Evolutionary conservation across 257 asterid species (phyloP).

Genomic region (Salvia hispanica): DNA sequence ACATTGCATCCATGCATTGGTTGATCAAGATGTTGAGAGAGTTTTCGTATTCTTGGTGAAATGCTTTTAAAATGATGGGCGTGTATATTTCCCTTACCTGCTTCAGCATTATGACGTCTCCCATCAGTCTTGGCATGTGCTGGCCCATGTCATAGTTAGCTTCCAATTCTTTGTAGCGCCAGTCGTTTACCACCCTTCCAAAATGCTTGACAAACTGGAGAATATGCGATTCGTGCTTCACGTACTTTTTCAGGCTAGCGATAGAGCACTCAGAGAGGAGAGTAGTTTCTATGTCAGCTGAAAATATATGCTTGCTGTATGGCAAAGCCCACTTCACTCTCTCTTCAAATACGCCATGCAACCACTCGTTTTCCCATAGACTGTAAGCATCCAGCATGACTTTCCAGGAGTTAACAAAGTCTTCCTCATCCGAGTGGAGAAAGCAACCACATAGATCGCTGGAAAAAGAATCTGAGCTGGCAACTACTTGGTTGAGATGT

Average conservation of each 20-base stretch:
- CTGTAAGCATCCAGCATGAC: slow-evolving; percentile 48
- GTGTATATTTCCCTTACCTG: slow-evolving; percentile 60
- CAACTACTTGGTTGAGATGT: slow-evolving; percentile 38
- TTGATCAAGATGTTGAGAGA: slow-evolving; percentile 45
- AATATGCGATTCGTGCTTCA: slow-evolving; percentile 44
- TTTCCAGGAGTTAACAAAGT: slow-evolving; percentile 53
- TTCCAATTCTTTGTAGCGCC: slow-evolving; percentile 65
- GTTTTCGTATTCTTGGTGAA: slow-evolving; percentile 55
- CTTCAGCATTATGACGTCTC: slow-evolving; percentile 57
- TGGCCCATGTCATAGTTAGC: slow-evolving; percentile 64
- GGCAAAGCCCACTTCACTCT: slow-evolving; percentile 63
- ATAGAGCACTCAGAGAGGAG: slow-evolving; percentile 44
- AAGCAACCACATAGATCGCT: slow-evolving; percentile 49
- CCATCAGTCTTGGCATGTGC: slow-evolving; percentile 53
- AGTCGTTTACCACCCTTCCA: slow-evolving; percentile 53
- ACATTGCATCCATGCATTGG: slow-evolving; percentile 37
- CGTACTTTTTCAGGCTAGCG: slow-evolving; percentile 46
- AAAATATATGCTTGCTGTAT: slow-evolving; percentile 45
- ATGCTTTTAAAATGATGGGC: slow-evolving; percentile 42
- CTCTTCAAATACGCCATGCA: slow-evolving; percentile 48
- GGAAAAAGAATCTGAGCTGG: slow-evolving; percentile 45
- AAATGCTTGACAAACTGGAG: slow-evolving; percentile 58
- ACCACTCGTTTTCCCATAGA: slow-evolving; percentile 57
- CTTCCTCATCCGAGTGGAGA: slow-evolving; percentile 49
- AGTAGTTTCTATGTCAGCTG: slow-evolving; percentile 47